phyloP scores from a whole-genome alignment of 1,284 basidiomycete species.

The Leccinum variabile region DNA sequence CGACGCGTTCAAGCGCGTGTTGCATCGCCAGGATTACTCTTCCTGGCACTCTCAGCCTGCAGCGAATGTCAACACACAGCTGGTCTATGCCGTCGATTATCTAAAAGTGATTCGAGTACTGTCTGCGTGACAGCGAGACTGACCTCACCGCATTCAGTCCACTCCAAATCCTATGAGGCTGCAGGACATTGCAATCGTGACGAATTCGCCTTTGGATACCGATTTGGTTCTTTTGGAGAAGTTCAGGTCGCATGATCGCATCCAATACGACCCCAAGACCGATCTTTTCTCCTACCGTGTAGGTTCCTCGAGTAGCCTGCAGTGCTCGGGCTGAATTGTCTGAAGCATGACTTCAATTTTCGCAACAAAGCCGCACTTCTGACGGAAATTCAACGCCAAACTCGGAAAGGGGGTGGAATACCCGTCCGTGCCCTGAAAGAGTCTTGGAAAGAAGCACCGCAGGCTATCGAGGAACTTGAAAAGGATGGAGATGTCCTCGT shows the following conservation, averaged over 20 bases:
- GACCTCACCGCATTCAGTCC: conserved; percentile 41
- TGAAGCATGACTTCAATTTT: conserved; percentile 84
- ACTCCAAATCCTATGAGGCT: conserved; percentile 80
- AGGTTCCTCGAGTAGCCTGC: conserved; percentile 17
- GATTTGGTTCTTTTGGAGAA: conserved; percentile 73
- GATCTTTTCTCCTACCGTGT: conserved; percentile 84
- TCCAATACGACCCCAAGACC: conserved; percentile 78
- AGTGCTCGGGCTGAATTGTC: conserved; percentile 9
- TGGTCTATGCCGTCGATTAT: conserved; percentile 81
- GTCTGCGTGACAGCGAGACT: conserved; percentile 12
- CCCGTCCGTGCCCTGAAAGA: conserved; percentile 85
- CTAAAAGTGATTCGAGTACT: conserved; percentile 54
- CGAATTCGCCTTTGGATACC: conserved; percentile 71
- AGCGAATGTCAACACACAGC: conserved; percentile 81
- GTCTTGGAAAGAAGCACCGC: conserved; percentile 84
- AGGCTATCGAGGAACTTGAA: conserved; percentile 82
- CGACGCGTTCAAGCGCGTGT: conserved; percentile 62
- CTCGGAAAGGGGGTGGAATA: conserved; percentile 77
- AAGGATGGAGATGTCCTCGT: conserved; percentile 86
- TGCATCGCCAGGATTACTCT: conserved; percentile 62
- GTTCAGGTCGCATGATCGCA: conserved; percentile 78
- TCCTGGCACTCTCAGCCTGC: conserved; percentile 86
- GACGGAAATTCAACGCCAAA: conserved; percentile 78
- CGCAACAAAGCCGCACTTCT: conserved; percentile 80
- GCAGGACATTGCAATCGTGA: conserved; percentile 81